Evolutionary conservation across 2,329 filamentous ascomycete genomes (phyloP), one percentile per base, ranked within the genome.

Genomic region (Fusarium duplospermum): DNA sequence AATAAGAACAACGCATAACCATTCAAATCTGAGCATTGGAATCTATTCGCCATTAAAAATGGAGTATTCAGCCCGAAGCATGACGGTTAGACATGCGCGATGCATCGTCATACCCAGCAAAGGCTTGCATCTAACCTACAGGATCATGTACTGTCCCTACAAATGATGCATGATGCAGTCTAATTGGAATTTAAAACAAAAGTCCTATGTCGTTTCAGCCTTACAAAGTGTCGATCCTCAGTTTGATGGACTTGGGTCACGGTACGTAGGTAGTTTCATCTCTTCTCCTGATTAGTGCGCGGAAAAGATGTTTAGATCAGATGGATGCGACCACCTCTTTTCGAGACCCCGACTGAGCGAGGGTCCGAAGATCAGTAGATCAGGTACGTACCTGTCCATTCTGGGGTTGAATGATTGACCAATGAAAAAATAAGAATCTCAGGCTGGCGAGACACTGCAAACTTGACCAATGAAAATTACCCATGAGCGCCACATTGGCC

Each of bases 381-480:
- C 45, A 20, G 60, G 33, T 31, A 61, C 38, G 38, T 22, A 52
- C 27, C 27, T 42, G 33, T 22, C 42, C n/a, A 29, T 22, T 31
- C n/a, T 52, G 54, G 65, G 50, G 57, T 7, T 10, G 20, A n/a
- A 27, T 22, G 50, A 45, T 62, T n/a, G 36, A 27, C 62, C 62
- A 64, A 64, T 64, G 38, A 22, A 9, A 62, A 22, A 59, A 35
- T 20, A 6, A 24, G 18, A 50, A 50, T 40, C 2, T 8, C 10
- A 16, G 47, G 29, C 16, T 56, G 47, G 22, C 10, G 35, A 24
- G n/a, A 42, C 4, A 7, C 16, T 8, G 6, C 6, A 13, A 6
- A n/a, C n/a, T 9, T 33, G 36, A 9, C 70, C 70, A 72, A 69
- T 65, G n/a, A 35, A 2, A 20, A 35, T 9, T 13, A n/a, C 11